Base-by-base conservation (phyloP, 345 rosid species). In the Eucalyptus leucophloia region DNA sequence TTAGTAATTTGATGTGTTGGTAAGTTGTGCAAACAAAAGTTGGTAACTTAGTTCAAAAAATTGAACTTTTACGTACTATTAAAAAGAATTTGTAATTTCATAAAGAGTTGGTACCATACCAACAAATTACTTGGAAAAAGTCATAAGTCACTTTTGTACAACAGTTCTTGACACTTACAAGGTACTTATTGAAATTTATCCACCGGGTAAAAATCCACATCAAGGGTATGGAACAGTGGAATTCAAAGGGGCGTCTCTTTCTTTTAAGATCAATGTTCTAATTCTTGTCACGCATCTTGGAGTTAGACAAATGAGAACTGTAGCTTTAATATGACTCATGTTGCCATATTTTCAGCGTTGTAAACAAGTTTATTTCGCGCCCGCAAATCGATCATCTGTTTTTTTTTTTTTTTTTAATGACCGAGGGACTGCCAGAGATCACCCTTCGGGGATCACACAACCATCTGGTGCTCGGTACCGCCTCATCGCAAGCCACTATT, bases 391-490 rank as follows among this genome's bases (percentile, higher is more conserved):
- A 62, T 58, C 67, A 58, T 49, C 6, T 49, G 1, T 49, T 49
- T 49, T 49, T 15, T 14, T 49, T 50, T 14, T 49, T 50, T 50
- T 50, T 50, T 16, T 17, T 50, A 0, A 51, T 51, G 21, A 51
- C 4, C 2, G 21, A 7, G 54, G 54, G 21, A 51, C 21, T 2
- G 4, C 1, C 2, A 6, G 1, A 16, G 3, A 50, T 16, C 53
- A 50, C 19, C 19, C 0, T 15, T 50, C 7, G 21, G 8, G 1
- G 8, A 50, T 51, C 21, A 51, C 21, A 17, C 21, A 8, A 51
- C 21, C 54, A 7, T 51, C 54, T 6, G 0, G 21, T 51, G 54
- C 54, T 51, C 0, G 21, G 21, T 51, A 51, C 8, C 8, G 12
- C 1, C 49, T 47, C 4, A 47, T 3, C 49, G 4, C 21, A 51